Evolutionary conservation across 208 protist species (phyloP).

Genomic region (Leishmania amazonensis): DNA sequence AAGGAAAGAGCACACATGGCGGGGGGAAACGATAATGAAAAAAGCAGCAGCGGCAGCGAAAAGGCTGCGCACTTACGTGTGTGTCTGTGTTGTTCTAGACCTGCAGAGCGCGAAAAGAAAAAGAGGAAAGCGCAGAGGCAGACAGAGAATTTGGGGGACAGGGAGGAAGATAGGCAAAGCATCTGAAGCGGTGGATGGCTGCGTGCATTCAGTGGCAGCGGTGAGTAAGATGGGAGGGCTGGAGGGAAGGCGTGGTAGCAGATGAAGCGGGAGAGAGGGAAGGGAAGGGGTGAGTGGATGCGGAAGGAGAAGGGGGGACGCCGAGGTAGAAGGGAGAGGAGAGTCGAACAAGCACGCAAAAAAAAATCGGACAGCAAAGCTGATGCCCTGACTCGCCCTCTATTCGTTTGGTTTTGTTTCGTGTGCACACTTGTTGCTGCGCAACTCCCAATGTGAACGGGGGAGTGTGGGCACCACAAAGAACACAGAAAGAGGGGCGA

Average conservation of each 20-base stretch:
- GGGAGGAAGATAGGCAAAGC: not conserved
- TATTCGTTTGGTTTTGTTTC: not conserved
- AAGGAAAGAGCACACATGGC: slow-evolving; percentile 1
- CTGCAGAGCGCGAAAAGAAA: not conserved
- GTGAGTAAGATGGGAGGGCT: not conserved
- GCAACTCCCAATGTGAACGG: not conserved
- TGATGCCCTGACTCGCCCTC: not conserved
- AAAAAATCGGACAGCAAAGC: not conserved
- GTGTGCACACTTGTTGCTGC: not conserved
- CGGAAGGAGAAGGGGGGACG: too few relatives aligned
- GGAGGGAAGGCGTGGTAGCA: not conserved
- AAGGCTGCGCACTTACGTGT: not conserved
- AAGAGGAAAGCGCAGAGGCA: not conserved
- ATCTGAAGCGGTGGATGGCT: not conserved
- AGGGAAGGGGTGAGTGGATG: too few relatives aligned
- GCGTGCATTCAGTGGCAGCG: not conserved
- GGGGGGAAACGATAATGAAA: not conserved
- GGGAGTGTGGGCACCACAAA: not conserved
- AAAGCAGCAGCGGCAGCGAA: not conserved
- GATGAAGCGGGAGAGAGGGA: not conserved
- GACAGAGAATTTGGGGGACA: not conserved
- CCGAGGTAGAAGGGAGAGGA: not conserved
- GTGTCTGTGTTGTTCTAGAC: not conserved
- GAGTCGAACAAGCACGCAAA: too few relatives aligned
- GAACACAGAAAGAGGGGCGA: not conserved